These are phyloP conservation scores for Pholiota conissans DNA, from an alignment of 768 basidiomycete species.

Conservation along the genomic window DNA sequence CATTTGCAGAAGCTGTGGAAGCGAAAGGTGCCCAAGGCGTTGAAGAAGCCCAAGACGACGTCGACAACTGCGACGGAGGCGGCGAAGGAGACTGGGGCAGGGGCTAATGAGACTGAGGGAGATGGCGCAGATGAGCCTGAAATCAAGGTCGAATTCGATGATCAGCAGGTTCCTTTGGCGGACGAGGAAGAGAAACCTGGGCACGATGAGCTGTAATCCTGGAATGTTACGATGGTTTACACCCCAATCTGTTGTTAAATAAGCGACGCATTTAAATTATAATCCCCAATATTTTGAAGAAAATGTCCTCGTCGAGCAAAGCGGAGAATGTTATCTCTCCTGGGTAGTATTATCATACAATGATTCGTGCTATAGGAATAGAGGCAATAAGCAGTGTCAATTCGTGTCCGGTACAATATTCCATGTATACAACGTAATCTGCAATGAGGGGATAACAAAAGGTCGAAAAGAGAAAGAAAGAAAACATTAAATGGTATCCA, in stretches of 20 bases:
- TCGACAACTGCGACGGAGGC: slow-evolving; percentile 20
- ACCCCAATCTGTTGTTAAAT: neutral
- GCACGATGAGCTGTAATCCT: slow-evolving; percentile 15
- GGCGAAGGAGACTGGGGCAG: slow-evolving; percentile 18
- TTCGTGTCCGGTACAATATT: slow-evolving; percentile 3
- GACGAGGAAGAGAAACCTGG: slow-evolving; percentile 1
- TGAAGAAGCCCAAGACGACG: slow-evolving; percentile 49
- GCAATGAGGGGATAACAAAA: neutral
- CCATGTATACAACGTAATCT: slow-evolving; percentile 4
- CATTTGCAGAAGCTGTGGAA: slow-evolving; percentile 67
- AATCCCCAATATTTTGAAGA: neutral
- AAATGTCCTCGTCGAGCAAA: too few relatives aligned
- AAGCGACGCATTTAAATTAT: neutral
- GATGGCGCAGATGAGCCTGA: slow-evolving; percentile 5
- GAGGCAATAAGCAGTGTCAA: neutral
- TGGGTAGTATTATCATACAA: neutral
- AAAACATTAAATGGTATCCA: slow-evolving; percentile 5
- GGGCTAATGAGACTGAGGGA: neutral
- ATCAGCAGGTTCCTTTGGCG: slow-evolving; percentile 13
- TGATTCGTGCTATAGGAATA: neutral
- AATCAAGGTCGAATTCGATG: slow-evolving; percentile 6
- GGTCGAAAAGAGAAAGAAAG: neutral
- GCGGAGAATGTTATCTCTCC: too few relatives aligned
- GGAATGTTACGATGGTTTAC: neutral
- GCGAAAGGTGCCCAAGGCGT: slow-evolving; percentile 63